phyloP scores from a whole-genome alignment of 2,329 filamentous ascomycete species.

The Metarhizium brunneum region DNA sequence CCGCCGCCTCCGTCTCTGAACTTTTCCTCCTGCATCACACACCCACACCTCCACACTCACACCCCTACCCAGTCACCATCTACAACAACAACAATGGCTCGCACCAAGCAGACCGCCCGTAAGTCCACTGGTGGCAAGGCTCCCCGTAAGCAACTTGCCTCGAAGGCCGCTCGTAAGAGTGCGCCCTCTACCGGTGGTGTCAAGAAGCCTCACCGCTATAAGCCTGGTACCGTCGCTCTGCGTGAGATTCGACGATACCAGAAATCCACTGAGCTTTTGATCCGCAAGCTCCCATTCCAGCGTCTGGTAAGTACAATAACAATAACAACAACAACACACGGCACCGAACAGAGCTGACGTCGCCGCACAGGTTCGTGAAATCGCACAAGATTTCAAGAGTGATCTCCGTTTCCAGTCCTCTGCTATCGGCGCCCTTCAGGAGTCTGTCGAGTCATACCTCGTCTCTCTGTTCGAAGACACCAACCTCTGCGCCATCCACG shows the following conservation, averaged over 20 bases:
- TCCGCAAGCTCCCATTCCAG: slow-evolving; percentile 97
- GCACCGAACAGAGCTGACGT: background rate
- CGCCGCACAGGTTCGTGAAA: slow-evolving; percentile 65
- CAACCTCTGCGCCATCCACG: slow-evolving; percentile 97
- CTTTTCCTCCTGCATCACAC: slow-evolving; percentile 33
- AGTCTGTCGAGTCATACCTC: slow-evolving; percentile 97
- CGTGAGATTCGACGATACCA: slow-evolving; percentile 98
- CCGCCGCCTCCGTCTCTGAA: slow-evolving; percentile 27
- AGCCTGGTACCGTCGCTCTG: slow-evolving; percentile 91
- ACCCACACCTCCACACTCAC: slow-evolving; percentile 16
- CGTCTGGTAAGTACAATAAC: slow-evolving; percentile 59
- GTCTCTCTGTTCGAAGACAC: slow-evolving; percentile 98
- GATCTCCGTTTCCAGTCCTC: slow-evolving; percentile 97
- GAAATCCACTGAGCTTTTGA: slow-evolving; percentile 91
- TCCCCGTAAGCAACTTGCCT: slow-evolving; percentile 92
- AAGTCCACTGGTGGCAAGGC: slow-evolving; percentile 77
- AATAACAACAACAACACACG: background rate
- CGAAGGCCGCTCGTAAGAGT: slow-evolving; percentile 96
- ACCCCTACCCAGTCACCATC: slow-evolving; percentile 19
- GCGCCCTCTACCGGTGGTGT: slow-evolving; percentile 94
- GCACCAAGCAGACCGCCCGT: slow-evolving; percentile 59
- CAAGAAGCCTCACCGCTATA: slow-evolving; percentile 90
- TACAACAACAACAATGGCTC: slow-evolving; percentile 45
- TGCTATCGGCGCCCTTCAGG: slow-evolving; percentile 93
- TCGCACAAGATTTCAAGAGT: slow-evolving; percentile 91